phyloP scores from a whole-genome alignment of 805 yeast species.

The Candida andamanensis region DNA sequence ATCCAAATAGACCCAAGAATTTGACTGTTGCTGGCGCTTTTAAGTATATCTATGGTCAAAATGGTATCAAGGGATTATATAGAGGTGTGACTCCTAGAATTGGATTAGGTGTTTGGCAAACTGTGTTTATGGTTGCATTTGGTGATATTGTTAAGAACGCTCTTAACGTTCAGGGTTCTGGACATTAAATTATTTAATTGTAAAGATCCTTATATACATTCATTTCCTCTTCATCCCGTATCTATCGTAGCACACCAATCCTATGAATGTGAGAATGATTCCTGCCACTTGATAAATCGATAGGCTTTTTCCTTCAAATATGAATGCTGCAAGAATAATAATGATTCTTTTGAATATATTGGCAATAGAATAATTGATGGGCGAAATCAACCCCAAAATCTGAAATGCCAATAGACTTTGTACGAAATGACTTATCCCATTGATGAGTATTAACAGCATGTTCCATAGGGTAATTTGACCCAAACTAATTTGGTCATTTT shows the following conservation, averaged over 20 bases:
- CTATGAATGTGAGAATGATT: constrained; percentile 30
- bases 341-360: constrained; percentile 71
- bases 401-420: constrained; percentile 76
- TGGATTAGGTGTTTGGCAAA: constrained; percentile 97
- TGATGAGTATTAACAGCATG: constrained; percentile 42
- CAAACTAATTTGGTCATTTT: constrained; percentile 21
- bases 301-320: constrained; percentile 49
- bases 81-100: constrained; percentile 97
- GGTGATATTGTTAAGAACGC: constrained; percentile 69
- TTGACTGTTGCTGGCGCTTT: constrained; percentile 72
- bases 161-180: constrained; percentile 38
- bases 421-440: constrained; percentile 64
- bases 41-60: constrained; percentile 74
- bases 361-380: constrained; percentile 76
- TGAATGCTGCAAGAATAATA: constrained; percentile 59
- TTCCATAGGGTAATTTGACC: constrained; percentile 28
- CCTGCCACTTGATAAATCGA: constrained; percentile 31
- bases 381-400: constrained; percentile 64
- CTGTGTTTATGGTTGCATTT: constrained; percentile 96
- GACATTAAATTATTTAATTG: constrained; percentile 20
- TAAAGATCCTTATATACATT: constrained; percentile 2
- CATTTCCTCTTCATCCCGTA: constrained; percentile 23
- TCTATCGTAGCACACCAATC: constrained; percentile 39
- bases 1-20: constrained; percentile 93
- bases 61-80: constrained; percentile 86